Conservation (phyloP, 2,329 filamentous ascomycete genomes). For the Aspergillus proliferans region DNA sequence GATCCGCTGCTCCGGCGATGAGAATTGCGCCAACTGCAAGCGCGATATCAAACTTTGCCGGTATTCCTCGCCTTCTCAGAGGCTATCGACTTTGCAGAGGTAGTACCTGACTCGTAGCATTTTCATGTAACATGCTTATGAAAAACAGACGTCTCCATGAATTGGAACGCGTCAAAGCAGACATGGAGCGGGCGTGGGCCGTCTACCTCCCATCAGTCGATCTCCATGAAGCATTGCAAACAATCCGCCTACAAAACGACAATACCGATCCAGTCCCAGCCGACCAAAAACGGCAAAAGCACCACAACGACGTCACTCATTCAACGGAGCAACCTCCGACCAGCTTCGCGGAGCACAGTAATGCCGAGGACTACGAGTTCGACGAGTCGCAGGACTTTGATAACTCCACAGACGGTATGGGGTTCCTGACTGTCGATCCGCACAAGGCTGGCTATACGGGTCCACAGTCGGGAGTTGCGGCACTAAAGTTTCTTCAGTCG, state of each 20-base stretch:
- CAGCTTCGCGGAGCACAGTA: constrained; percentile 11
- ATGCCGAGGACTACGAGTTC: constrained; percentile 16
- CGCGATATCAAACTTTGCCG: constrained; percentile 12
- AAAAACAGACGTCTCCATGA: constrained; percentile 10
- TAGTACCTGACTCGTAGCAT: not conserved
- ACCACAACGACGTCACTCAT: constrained; percentile 8
- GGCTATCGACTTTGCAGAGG: constrained; percentile 11
- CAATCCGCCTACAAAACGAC: constrained; percentile 3
- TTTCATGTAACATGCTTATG: not conserved
- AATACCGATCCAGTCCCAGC: not conserved
- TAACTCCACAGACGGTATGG: constrained; percentile 15
- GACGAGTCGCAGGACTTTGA: constrained; percentile 16
- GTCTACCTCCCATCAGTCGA: constrained; percentile 11
- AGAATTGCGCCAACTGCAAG: constrained; percentile 12
- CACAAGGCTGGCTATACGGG: constrained; percentile 15
- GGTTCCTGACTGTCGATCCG: constrained; percentile 12
- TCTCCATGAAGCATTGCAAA: constrained; percentile 11
- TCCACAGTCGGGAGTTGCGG: constrained; percentile 12
- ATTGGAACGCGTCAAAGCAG: constrained; percentile 6
- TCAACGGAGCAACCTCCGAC: constrained; percentile 12
- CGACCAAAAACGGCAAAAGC: constrained; percentile 3
- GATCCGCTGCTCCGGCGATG: constrained; percentile 14
- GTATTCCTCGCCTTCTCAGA: constrained; percentile 13
- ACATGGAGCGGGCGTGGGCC: constrained; percentile 12
- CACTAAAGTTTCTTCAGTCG: constrained; percentile 13